phyloP scores from a whole-genome alignment of 176 grass and related monocot species.

The Triticum turgidum region DNA sequence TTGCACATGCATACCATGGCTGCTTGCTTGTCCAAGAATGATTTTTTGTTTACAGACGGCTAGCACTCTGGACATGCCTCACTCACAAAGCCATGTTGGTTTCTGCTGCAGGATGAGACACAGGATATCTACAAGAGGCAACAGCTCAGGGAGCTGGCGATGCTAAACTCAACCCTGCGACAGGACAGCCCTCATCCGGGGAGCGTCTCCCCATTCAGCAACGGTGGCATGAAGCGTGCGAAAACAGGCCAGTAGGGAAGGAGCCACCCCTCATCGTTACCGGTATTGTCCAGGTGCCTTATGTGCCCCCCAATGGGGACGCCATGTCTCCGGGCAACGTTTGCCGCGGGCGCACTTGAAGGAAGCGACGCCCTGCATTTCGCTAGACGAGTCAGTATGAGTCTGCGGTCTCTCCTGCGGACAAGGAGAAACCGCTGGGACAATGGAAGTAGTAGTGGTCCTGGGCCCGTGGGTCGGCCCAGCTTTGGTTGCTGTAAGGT shows the following conservation, averaged over 20 bases:
- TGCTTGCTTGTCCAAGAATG: not conserved
- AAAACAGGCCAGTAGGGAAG: constrained; percentile 54
- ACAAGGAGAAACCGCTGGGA: constrained; percentile 24
- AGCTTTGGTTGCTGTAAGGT: constrained; percentile 41
- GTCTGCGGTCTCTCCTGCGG: not conserved
- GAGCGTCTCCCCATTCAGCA: constrained; percentile 65
- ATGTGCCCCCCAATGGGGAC: not conserved
- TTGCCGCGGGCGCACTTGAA: constrained; percentile 28
- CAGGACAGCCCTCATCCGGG: constrained; percentile 81
- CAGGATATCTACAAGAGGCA: constrained; percentile 97
- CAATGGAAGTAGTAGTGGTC: constrained; percentile 13
- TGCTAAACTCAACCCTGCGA: constrained; percentile 82
- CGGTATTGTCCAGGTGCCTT: constrained; percentile 12
- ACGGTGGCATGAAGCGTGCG: constrained; percentile 76
- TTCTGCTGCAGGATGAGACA: constrained; percentile 69
- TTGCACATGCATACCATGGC: not conserved
- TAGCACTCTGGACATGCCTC: not conserved
- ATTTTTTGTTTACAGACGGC: not conserved
- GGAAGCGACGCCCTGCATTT: constrained; percentile 45
- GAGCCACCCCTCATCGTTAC: not conserved
- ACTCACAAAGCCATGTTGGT: not conserved
- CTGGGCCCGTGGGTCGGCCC: constrained; percentile 7
- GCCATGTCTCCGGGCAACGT: constrained; percentile 12
- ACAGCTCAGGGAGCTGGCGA: constrained; percentile 86
- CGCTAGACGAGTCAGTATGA: constrained; percentile 29